phyloP scores from a whole-genome alignment of 2,329 filamentous ascomycete species.

The Epichloe sylvatica region DNA sequence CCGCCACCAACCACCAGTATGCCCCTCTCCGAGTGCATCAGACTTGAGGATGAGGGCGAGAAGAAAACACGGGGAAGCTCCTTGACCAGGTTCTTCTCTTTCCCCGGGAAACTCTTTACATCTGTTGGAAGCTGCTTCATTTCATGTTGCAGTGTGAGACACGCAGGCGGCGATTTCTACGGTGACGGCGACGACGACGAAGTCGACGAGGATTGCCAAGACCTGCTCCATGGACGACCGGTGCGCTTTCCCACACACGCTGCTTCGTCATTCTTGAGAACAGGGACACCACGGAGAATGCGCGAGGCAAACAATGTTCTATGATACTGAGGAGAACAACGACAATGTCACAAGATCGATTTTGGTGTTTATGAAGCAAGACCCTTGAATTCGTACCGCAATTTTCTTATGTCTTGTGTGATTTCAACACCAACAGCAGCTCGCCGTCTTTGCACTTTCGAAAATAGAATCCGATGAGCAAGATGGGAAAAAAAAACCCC shows the following conservation, averaged over 20 bases:
- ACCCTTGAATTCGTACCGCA: too few relatives aligned
- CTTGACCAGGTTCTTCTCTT: background rate
- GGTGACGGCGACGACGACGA: constrained; percentile 14
- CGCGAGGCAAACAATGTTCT: constrained; percentile 22
- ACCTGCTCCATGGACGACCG: constrained; percentile 2
- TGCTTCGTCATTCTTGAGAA: constrained; percentile 26
- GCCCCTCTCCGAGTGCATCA: constrained; percentile 2
- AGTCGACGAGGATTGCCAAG: constrained; percentile 8
- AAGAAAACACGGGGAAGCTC: constrained; percentile 8
- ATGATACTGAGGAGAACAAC: constrained; percentile 4
- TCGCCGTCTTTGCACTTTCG: too few relatives aligned
- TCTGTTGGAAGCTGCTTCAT: constrained; percentile 5
- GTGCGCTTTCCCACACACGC: constrained; percentile 24
- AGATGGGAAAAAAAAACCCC: too few relatives aligned
- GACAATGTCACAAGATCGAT: background rate
- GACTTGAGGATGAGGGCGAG: constrained; percentile 24
- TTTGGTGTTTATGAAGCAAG: background rate
- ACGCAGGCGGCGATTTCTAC: constrained; percentile 5
- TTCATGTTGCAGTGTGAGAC: constrained; percentile 4
- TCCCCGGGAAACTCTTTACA: background rate
- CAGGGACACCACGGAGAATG: constrained; percentile 27
- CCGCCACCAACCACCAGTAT: background rate
- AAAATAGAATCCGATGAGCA: too few relatives aligned
- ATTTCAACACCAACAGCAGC: background rate
- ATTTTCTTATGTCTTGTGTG: background rate